Evolutionary conservation across 148 eudicot species (phyloP), one percentile per base, ranked within the genome.

Genomic region (Tetragonia tetragonoides): DNA sequence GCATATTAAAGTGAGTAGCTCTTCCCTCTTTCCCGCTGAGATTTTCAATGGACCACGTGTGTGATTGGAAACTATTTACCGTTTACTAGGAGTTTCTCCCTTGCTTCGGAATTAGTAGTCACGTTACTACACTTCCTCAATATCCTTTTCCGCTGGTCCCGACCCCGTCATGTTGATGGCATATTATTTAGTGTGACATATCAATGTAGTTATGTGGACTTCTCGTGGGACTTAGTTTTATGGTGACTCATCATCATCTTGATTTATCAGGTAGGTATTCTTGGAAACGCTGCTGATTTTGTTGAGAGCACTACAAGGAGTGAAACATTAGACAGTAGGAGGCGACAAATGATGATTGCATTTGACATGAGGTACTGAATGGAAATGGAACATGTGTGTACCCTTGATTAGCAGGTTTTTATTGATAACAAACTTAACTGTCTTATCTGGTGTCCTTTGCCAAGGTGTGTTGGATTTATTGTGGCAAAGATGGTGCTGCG

Each of bases 271-370:
- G 98, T 96, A 72, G 99, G 99, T 79, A 84, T 96, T 81, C 82
- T 96, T 66, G 99, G 99, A 77, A 96, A 96, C 85, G 95, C 99
- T 57, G 95, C 94, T 59, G 97, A 96, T 77, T 90, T 96, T 88
- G 49, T 83, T 79, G 93, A 89, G 82, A 80, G 75, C 67, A 74
- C 77, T 80, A 76, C 84, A 60, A 85, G 82, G 51, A 86, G 79
- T 78, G 88, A 76, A 72, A 68, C 83, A 38, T 44, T 80, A 66
- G 87, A 86, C 38, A 56, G 80, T 70, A 83, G 83, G 61, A 89
- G 98, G 79, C 88, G 98, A 41, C 88, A 88, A 79, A 90, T 93
- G 98, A 96, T 96, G 99, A 96, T 96, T 86, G 99, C 97, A 80
- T 96, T 96, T 87, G 99, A 96, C 79, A 91, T 96, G 93, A 91